Evolutionary conservation across 2,329 filamentous ascomycete genomes (phyloP), one percentile per base, ranked within the genome.

Genomic region (Alternaria brassicicola): DNA sequence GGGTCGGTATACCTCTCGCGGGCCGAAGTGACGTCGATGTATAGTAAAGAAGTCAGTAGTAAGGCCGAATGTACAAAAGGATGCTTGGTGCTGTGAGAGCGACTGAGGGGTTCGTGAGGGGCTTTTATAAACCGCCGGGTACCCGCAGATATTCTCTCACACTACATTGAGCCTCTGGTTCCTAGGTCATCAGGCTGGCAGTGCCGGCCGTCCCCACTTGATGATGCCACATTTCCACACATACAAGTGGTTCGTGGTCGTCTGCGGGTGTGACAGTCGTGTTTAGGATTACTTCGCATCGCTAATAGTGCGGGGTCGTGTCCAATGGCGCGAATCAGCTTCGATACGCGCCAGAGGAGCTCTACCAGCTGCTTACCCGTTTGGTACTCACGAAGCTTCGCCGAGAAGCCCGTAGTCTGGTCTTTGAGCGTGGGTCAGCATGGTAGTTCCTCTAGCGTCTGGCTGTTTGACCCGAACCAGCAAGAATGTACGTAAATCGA

Each of bases 251-350:
- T 42, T 59, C 43, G 43, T 62, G 25, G 35, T 62, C 64, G 59
- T 49, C 46, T 62, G 65, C 64, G 68, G 72, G 64, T 65, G 69
- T 67, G 62, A 66, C 65, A 53, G 63, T 71, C 67, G 54, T 68
- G 67, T 75, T 70, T 70, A 72, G 72, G 67, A 73, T 67, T 66
- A 61, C 64, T 68, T 67, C 65, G 64, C 64, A 67, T 61, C 59
- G 67, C 61, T 53, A 59, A 64, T 59, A 65, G 70, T 74, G 74
- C 74, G 75, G 75, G 75, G 73, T 75, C 59, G 54, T 60, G 66
- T 68, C 75, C 70, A 76, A 76, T 77, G 54, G 65, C 65, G 61
- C 68, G 52, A 58, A 61, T 61, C 48, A 64, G 63, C 55, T 52
- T 43, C 35, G 61, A 38, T 63, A 66, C 55, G 64, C 66, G 66